phyloP scores from a whole-genome alignment of 495 filamentous ascomycete genomes.

The Pyrenula massariospora region DNA sequence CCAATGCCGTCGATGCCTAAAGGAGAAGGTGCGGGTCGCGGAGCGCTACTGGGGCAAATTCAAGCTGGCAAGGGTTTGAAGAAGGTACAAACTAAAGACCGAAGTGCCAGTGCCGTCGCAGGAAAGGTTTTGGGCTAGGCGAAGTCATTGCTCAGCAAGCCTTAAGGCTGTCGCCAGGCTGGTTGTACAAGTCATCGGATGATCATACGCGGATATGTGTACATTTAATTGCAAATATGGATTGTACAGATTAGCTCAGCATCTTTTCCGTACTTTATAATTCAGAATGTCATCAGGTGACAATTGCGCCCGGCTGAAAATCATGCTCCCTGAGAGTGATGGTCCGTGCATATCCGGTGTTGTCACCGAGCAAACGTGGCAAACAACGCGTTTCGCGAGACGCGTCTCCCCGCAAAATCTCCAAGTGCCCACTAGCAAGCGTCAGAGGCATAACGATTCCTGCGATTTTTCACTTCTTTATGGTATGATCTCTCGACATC shows the following conservation, averaged over 20 bases:
- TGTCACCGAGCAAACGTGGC: not conserved
- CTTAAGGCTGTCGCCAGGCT: no score
- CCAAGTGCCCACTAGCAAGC: no score
- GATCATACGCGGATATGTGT: not conserved
- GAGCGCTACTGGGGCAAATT: conserved; percentile 69
- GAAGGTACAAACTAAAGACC: conserved; percentile 80
- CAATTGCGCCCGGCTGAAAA: no score
- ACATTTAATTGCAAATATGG: not conserved
- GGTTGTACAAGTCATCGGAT: no score
- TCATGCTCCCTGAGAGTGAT: no score
- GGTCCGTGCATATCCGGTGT: not conserved
- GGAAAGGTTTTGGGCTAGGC: conserved; percentile 53
- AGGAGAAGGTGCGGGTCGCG: conserved; percentile 24
- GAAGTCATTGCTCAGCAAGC: no score
- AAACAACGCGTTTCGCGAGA: not conserved
- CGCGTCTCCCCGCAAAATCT: not conserved
- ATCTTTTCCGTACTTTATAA: no score
- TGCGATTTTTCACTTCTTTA: not conserved
- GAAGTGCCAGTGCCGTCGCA: conserved; percentile 54
- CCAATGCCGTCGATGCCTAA: conserved; percentile 27
- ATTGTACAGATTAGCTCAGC: no score
- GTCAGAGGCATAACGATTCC: no score
- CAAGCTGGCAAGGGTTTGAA: conserved; percentile 62
- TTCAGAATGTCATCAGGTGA: no score
- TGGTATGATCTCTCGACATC: not conserved